phyloP scores from a whole-genome alignment of 108 stramenopile genomes.

The Craspedostauros australis region DNA sequence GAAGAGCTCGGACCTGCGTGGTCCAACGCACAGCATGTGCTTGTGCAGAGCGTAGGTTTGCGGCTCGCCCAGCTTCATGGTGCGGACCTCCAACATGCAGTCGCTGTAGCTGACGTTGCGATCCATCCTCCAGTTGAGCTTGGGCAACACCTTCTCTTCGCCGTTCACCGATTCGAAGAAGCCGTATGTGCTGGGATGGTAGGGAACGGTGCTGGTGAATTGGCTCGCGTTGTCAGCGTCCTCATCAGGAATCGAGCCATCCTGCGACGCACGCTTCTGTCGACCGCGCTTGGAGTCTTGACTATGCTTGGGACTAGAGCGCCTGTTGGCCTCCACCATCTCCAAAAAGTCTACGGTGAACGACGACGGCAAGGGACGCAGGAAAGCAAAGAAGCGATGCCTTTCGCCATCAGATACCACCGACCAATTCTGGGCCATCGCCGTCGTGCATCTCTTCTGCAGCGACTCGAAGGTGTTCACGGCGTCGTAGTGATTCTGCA shows the following conservation, averaged over 20 bases:
- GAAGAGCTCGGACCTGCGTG: constrained; percentile 26
- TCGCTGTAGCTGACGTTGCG: constrained; percentile 20
- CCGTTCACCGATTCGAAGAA: too few species aligned
- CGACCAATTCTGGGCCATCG: constrained; percentile 20
- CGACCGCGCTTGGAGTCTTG: too few species aligned
- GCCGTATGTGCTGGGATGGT: too few species aligned
- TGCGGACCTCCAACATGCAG: constrained; percentile 21
- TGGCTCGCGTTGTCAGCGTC: too few species aligned
- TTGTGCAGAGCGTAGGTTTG: constrained; percentile 38
- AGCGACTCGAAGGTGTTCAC: constrained; percentile 3
- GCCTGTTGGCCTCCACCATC: constrained; percentile 10
- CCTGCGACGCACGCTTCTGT: too few species aligned
- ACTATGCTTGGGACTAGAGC: too few species aligned
- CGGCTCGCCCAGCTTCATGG: background rate
- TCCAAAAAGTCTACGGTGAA: constrained; percentile 29
- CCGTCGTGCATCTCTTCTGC: constrained; percentile 20
- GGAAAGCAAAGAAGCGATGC: constrained; percentile 12
- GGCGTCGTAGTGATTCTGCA: constrained; percentile 3
- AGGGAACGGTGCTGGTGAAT: too few species aligned
- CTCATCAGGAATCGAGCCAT: too few species aligned
- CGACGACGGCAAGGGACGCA: constrained; percentile 19
- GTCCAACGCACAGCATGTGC: constrained; percentile 31
- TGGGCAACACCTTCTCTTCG: too few species aligned
- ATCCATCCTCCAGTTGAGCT: constrained; percentile 36
- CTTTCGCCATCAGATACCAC: constrained; percentile 10